Evolutionary conservation across 2,329 filamentous ascomycete genomes (phyloP).

Genomic region (Trichoderma gracile): DNA sequence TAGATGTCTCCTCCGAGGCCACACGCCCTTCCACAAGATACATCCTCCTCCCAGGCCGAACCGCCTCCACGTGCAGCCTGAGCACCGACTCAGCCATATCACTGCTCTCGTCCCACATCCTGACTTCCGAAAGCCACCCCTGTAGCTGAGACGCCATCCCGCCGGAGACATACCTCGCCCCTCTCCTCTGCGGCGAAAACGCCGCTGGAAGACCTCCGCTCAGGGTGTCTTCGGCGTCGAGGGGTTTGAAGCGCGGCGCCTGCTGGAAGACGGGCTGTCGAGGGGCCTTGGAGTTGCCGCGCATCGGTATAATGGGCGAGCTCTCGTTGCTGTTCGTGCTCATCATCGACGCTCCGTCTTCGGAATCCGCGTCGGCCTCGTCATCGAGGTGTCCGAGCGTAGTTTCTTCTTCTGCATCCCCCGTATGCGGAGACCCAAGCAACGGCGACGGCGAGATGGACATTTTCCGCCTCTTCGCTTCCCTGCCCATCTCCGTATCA

Average conservation of each 20-base stretch:
- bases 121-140: slow-evolving; percentile 45
- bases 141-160: slow-evolving; percentile 45
- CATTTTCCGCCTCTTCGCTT: slow-evolving; percentile 35
- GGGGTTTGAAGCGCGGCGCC: slow-evolving; percentile 44
- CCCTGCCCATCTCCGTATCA: slow-evolving; percentile 17
- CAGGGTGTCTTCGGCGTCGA: slow-evolving; percentile 31
- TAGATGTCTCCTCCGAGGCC: background rate
- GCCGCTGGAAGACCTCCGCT: slow-evolving; percentile 32
- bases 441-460: slow-evolving; percentile 34
- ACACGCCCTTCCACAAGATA: slow-evolving; percentile 36
- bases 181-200: slow-evolving; percentile 43
- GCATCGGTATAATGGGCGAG: background rate
- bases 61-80: slow-evolving; percentile 36
- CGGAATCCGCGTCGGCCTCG: background rate
- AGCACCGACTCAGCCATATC: slow-evolving; percentile 27
- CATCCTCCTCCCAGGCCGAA: slow-evolving; percentile 39
- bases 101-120: slow-evolving; percentile 36
- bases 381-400: background rate
- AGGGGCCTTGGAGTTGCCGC: slow-evolving; percentile 15
- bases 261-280: slow-evolving; percentile 43
- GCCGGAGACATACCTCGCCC: slow-evolving; percentile 39
- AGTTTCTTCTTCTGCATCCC: background rate
- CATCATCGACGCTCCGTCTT: slow-evolving; percentile 5
- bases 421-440: slow-evolving; percentile 18
- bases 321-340: background rate